phyloP scores from a whole-genome alignment of 1,139 yeast genomes.

The Debaryomyces coudertii region DNA sequence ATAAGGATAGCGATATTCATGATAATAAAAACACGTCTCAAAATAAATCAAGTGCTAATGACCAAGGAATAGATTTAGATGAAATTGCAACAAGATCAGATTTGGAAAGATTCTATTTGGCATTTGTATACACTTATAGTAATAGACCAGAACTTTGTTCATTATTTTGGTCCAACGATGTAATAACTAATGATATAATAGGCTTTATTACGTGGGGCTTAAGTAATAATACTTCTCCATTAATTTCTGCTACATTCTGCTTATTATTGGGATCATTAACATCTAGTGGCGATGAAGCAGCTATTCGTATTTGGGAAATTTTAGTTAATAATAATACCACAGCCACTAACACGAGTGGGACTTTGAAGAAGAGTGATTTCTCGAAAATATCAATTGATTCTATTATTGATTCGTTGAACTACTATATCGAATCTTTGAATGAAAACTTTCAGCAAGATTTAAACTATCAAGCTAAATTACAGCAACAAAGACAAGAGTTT shows the following conservation, averaged over 20 bases:
- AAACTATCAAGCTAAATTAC: slow-evolving; percentile 31
- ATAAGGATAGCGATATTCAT: slow-evolving; percentile 14
- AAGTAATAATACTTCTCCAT: slow-evolving; percentile 72
- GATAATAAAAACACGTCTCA: slow-evolving; percentile 1
- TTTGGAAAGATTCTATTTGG: slow-evolving; percentile 81
- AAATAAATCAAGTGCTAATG: slow-evolving; percentile 9
- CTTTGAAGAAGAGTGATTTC: slow-evolving; percentile 41
- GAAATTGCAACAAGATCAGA: slow-evolving; percentile 75
- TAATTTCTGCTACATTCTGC: slow-evolving; percentile 83
- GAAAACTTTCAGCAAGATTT: slow-evolving; percentile 44
- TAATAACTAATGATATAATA: slow-evolving; percentile 40
- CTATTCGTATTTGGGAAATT: slow-evolving; percentile 45
- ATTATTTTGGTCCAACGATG: slow-evolving; percentile 75
- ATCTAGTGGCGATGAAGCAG: slow-evolving; percentile 58
- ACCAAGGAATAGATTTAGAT: slow-evolving; percentile 42
- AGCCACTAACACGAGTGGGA: slow-evolving; percentile 10
- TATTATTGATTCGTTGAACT: slow-evolving; percentile 58
- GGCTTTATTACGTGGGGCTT: slow-evolving; percentile 92
- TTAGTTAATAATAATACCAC: slow-evolving; percentile 34
- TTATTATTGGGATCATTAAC: slow-evolving; percentile 77
- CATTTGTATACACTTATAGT: slow-evolving; percentile 71
- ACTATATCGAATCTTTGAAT: slow-evolving; percentile 56
- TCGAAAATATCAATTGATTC: slow-evolving; percentile 60
- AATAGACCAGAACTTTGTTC: slow-evolving; percentile 61
- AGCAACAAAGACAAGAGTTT: slow-evolving; percentile 43